These are phyloP conservation scores for Lasiosphaeria hispida DNA, from an alignment of 495 filamentous ascomycete species.

Conservation along the genomic window DNA sequence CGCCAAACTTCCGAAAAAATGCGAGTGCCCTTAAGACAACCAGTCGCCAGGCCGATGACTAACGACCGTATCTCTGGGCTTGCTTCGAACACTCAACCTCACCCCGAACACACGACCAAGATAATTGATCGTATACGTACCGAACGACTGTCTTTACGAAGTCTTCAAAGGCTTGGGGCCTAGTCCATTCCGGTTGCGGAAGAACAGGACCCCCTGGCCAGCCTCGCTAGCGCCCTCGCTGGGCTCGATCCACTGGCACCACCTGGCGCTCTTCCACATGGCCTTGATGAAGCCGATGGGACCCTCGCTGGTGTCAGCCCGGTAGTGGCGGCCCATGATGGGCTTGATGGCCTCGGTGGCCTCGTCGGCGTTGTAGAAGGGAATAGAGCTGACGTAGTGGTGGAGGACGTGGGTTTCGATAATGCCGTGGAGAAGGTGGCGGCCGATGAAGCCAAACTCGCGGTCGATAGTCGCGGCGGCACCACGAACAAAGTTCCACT, in stretches of 20 bases:
- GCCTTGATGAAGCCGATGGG: slow-evolving; percentile 64
- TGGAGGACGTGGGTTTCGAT: slow-evolving; percentile 91
- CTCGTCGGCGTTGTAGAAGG: slow-evolving; percentile 89
- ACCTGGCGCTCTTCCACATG: slow-evolving; percentile 62
- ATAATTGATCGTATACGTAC: too few relatives aligned
- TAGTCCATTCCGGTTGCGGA: slow-evolving; percentile 73
- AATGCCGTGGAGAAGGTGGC: slow-evolving; percentile 83
- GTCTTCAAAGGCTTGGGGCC: slow-evolving; percentile 56
- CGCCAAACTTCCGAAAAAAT: too few relatives aligned
- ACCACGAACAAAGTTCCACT: slow-evolving; percentile 84
- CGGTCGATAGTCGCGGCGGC: slow-evolving; percentile 86
- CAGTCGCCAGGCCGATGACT: too few relatives aligned
- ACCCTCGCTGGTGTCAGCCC: slow-evolving; percentile 59
- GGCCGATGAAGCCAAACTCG: slow-evolving; percentile 85
- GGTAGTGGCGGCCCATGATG: slow-evolving; percentile 80
- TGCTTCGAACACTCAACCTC: too few relatives aligned
- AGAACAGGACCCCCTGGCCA: slow-evolving; percentile 65
- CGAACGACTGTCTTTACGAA: neutral
- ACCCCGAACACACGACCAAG: too few relatives aligned
- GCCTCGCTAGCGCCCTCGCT: slow-evolving; percentile 64
- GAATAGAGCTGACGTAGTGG: slow-evolving; percentile 81
- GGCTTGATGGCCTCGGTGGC: slow-evolving; percentile 80
- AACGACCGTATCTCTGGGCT: too few relatives aligned
- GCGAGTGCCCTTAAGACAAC: too few relatives aligned
- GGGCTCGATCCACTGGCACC: slow-evolving; percentile 74